Evolutionary conservation across 2,329 filamentous ascomycete genomes (phyloP).

Genomic region (Scortechinia acanthostroma): DNA sequence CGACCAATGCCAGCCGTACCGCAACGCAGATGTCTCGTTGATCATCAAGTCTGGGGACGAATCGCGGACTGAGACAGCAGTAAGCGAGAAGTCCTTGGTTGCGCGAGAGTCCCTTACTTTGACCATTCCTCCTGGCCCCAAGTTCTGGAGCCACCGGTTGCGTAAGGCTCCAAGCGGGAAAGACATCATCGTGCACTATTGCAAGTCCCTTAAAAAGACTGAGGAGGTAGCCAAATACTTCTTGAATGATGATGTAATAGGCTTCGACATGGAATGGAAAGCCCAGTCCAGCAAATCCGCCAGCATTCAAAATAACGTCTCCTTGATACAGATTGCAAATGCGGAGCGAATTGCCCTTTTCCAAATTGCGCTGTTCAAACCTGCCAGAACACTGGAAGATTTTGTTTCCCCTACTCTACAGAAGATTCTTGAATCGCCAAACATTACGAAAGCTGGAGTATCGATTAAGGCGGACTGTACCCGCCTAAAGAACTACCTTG

Average conservation of each 20-base stretch:
- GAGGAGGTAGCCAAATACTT: conserved; percentile 12
- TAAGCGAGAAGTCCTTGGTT: too few species aligned
- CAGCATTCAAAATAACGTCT: conserved; percentile 10
- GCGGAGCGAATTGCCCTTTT: conserved; percentile 13
- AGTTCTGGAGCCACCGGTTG: neutral
- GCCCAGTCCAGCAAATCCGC: conserved; percentile 5
- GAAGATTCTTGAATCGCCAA: conserved; percentile 11
- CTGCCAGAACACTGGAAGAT: conserved; percentile 10
- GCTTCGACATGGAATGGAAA: conserved; percentile 18
- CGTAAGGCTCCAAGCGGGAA: neutral
- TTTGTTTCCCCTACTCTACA: conserved; percentile 13
- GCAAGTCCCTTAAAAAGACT: neutral
- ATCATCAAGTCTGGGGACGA: too few species aligned
- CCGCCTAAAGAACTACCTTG: conserved; percentile 9
- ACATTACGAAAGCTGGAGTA: conserved; percentile 13
- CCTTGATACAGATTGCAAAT: conserved; percentile 14
- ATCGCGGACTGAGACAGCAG: too few species aligned
- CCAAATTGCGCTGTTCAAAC: conserved; percentile 12
- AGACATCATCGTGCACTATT: neutral
- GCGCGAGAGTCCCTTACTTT: too few species aligned
- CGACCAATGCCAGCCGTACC: too few species aligned
- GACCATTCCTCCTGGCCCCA: neutral
- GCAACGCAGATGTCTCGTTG: too few species aligned
- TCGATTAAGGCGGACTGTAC: conserved; percentile 10
- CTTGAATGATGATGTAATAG: conserved; percentile 11